Evolutionary conservation across 1,139 yeast genomes (phyloP), one percentile per base, ranked within the genome.

Genomic region (Candida sojae): DNA sequence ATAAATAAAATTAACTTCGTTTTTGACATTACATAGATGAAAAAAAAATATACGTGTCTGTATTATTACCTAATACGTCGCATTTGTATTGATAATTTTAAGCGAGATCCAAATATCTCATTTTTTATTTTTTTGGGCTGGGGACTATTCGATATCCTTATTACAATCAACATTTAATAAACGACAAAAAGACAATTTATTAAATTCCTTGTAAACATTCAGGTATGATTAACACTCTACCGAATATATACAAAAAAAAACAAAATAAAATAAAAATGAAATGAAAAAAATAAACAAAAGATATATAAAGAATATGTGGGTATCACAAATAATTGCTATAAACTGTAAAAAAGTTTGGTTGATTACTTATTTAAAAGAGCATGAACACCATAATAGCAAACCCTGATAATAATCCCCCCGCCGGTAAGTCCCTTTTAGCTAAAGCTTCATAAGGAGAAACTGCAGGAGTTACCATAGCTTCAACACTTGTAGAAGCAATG

Each of bases 11-110:
- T 13, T 35, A 26, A 8, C 29, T 21, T 12, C 39, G 12, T 25
- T 36, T 8, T 36, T 36, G 25, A 36, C 25, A 25, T 12, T 36
- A 26, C 29, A 26, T 17, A 26, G 29, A 26, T 26, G 29, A 35
- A n/a, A 35, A 13, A 25, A 35, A 36, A 36, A 36, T 36, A 36
- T 36, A 36, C 39, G 39, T 36, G 29, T 36, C 13, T 25, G 39
- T 25, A 36, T 36, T 36, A n/a, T 25, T 36, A 36, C 17, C 13
- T 11, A 12, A 36, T 25, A 1, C 5, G 12, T 36, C 12, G n/a
- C 25, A 17, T 21, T 3, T 4, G 37, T 3, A 21, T 7, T 6
- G 37, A 6, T 8, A 26, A 6, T 6, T 4, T 26, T 26, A 6
- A 26, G 29, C 29, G 29, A 26, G 29, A 26, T 26, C 9, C 9